Evolutionary conservation across 345 rosid genomes (phyloP).

Genomic region (Camelina sativa): DNA sequence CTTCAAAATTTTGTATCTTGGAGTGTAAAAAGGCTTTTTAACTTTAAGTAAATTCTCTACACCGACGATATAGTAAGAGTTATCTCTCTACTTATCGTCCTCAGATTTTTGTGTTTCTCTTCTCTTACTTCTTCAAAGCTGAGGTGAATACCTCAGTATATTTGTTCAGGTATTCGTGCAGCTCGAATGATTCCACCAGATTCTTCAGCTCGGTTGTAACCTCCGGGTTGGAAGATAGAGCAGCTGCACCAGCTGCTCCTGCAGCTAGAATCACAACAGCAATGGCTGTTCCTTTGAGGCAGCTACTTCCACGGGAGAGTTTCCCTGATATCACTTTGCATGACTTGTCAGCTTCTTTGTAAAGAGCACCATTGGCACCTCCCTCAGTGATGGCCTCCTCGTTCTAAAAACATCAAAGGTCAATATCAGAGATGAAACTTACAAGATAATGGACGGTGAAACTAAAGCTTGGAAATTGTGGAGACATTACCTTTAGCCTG

Average conservation of each 20-base stretch:
- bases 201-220: slow-evolving; percentile 38
- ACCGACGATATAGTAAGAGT: slow-evolving; percentile 31
- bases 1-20: slow-evolving; percentile 36
- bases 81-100: slow-evolving; percentile 39
- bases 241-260: slow-evolving; percentile 52
- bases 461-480: not conserved
- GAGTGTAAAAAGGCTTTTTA: slow-evolving; percentile 38
- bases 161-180: slow-evolving; percentile 30
- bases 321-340: slow-evolving; percentile 57
- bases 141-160: slow-evolving; percentile 20
- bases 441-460: not conserved
- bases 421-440: not conserved
- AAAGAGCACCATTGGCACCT: slow-evolving; percentile 46
- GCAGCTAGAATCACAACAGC: slow-evolving; percentile 50
- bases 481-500: slow-evolving; percentile 59
- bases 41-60: slow-evolving; percentile 35
- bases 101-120: not conserved
- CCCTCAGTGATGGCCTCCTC: slow-evolving; percentile 55
- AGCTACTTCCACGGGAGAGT: slow-evolving; percentile 54
- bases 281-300: slow-evolving; percentile 57
- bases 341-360: slow-evolving; percentile 59
- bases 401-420: slow-evolving; percentile 49
- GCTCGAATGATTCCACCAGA: slow-evolving; percentile 34
- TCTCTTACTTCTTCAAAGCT: slow-evolving; percentile 37
- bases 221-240: slow-evolving; percentile 43